A percentile compares a stretch with the other conserved stretches of the same genome.
Conservation (phyloP, 495 filamentous ascomycete genomes). For the Stereocaulon alpinum region DNA sequence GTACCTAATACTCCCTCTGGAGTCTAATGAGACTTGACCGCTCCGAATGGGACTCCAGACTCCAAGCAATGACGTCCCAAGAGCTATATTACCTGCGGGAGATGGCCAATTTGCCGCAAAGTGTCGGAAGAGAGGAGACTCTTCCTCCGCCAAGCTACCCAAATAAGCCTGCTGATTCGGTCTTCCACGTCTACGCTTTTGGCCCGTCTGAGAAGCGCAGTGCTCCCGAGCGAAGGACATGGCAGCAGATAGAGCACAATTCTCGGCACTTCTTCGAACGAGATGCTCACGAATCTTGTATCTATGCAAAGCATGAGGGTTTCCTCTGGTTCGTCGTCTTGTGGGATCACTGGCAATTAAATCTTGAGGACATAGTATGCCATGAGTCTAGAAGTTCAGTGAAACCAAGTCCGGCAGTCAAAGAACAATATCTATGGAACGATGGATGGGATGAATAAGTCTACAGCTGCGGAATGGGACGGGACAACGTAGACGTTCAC, state of each 20-base stretch:
- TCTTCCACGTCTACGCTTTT: slow-evolving; percentile 4
- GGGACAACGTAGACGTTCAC: neutral
- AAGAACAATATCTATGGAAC: slow-evolving; percentile 8
- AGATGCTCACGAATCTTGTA: neutral
- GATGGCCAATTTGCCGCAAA: slow-evolving; percentile 17
- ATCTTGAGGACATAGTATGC: slow-evolving; percentile 7
- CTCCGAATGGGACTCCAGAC: slow-evolving; percentile 7
- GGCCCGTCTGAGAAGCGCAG: slow-evolving; percentile 4
- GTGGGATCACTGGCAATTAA: slow-evolving; percentile 17
- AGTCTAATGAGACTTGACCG: slow-evolving; percentile 11
- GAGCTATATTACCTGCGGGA: slow-evolving; percentile 12
- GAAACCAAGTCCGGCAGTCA: neutral
- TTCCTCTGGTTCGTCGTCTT: slow-evolving; percentile 8
- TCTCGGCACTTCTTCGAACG: slow-evolving; percentile 2
- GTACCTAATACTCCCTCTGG: slow-evolving; percentile 14
- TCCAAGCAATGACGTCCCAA: slow-evolving; percentile 12
- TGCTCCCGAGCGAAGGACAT: slow-evolving; percentile 7
- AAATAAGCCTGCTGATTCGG: neutral
- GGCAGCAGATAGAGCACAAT: slow-evolving; percentile 6
- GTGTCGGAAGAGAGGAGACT: slow-evolving; percentile 11
- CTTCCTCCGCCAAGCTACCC: slow-evolving; percentile 5
- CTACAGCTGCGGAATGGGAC: neutral
- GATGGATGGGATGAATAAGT: slow-evolving; percentile 6
- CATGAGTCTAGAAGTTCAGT: neutral
- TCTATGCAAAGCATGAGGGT: slow-evolving; percentile 13